Base-by-base conservation (phyloP, 768 basidiomycete genomes). In the Kwoniella europaea region DNA sequence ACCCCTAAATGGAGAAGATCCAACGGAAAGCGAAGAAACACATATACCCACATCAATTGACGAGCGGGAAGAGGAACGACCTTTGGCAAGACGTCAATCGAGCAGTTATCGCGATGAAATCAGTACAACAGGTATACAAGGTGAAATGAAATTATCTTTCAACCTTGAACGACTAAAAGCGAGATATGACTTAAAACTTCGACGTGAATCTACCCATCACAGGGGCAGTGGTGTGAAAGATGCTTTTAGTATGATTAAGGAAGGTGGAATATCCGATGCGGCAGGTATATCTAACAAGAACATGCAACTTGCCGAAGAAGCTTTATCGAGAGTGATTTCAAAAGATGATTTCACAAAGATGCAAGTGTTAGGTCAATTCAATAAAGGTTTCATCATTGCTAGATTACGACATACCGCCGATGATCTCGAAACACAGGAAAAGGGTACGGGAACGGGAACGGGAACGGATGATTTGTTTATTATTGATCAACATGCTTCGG, bases 401-500 rank as follows among this genome's bases (percentile, higher is more conserved):
- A 88, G 95, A 6, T 87, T 91, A 74, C 52, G 6, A 5, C 53
- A 65, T 44, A 2, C 22, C 20, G 67, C 42, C 67, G 35, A 5
- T 46, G 18, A 44, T 59, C 0, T 24, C 13, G 10, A 57, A 29
- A 27, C 20, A n/a, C 10, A 5, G 41, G 42, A 15, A n/a, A 9
- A n/a, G 4, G 44, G 15, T 9, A 46, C 18, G 16, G 50, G 55
- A 27, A 41, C 66, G 35, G 44, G 15, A 1, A 46, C n/a, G 22
- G 50, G 57, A 22, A 41, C 66, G 84, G 95, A 98, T 79, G 96
- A 99, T 77, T 85, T 99, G 53, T 98, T 98, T 84, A 94, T 99
- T 72, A 88, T 98, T 18, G 96, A 98, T 77, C 96, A 98, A 80
- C 96, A 98, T 83, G 96, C 96, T 4, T 90, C 93, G 5, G 97